These are phyloP conservation scores for Lactarius akahatsu DNA, from an alignment of 768 basidiomycete species.

Conservation along the genomic window DNA sequence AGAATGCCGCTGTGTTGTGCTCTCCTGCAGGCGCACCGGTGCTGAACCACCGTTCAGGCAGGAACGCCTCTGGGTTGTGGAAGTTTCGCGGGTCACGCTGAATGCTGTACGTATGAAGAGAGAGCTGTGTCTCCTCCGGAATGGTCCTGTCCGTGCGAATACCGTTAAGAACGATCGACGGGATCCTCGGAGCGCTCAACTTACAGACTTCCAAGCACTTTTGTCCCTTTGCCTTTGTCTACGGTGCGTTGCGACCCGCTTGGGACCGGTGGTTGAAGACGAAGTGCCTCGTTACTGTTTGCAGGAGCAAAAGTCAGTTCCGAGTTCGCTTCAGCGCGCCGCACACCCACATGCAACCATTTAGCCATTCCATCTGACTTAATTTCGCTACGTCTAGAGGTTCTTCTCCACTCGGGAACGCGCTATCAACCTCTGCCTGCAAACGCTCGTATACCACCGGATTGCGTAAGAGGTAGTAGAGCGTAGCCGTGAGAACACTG, in stretches of 20 bases:
- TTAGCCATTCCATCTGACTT: constrained; percentile 10
- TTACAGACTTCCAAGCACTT: constrained; percentile 3
- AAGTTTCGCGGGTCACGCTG: constrained; percentile 7
- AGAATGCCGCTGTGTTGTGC: constrained; percentile 24
- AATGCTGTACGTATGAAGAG: constrained; percentile 4
- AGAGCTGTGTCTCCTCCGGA: constrained; percentile 8
- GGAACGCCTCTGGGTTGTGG: not conserved
- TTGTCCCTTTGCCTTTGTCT: not conserved
- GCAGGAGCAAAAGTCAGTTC: not conserved
- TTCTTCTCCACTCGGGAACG: constrained; percentile 2
- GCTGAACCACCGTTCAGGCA: not conserved
- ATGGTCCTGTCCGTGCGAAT: not conserved
- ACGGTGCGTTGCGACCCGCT: not conserved
- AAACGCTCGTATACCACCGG: not conserved
- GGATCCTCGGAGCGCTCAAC: not conserved
- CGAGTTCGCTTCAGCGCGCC: not conserved
- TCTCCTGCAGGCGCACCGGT: not conserved
- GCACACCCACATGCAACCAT: constrained; percentile 13
- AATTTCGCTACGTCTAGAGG: constrained; percentile 9
- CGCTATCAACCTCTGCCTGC: not conserved
- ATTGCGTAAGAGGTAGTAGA: not conserved
- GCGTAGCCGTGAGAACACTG: not conserved
- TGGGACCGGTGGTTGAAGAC: constrained; percentile 5
- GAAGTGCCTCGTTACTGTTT: not conserved
- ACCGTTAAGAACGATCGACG: no score